Base-by-base conservation (phyloP, 163 green algal species). In the Chlamydomonas reinhardtii region DNA sequence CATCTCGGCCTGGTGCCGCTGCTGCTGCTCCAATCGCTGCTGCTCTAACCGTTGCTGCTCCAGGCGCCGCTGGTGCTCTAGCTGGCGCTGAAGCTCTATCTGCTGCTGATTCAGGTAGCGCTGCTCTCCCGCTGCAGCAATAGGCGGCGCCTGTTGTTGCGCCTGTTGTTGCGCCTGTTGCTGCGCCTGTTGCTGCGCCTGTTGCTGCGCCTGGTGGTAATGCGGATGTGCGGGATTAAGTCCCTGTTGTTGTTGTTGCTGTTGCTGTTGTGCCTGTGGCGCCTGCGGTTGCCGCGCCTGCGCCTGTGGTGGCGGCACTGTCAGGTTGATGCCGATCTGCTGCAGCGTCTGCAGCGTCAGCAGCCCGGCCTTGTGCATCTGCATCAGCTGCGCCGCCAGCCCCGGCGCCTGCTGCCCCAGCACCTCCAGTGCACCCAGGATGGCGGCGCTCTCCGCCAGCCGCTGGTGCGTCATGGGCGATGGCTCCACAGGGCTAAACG, bases 241-340 rank as follows among this genome's bases (percentile, higher is more conserved):
- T 22, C 59, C 24, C 20, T 82, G 74, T 56, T 82, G 56, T 34
- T 74, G 68, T 34, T 70, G 73, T 29, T 80, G 52, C 73, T 48
- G 32, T 32, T 68, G 54, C 74, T 56, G 48, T 14, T 56, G 48
- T 14, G 62, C 62, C 62, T 69, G 62, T 62, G 43, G 19, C 62
- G 37, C 62, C 59, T 19, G 15, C 32, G 8, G 56, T 16, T 43
- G 19, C 56, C 35, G 74, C 74, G 6, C 19, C 52, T 70, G 29
- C 54, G 52, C 27, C 24, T 78, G 39, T 22, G 22, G 59, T 22
- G 59, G 22, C 22, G 24, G 59, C 59, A 27, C 22, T 2, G 0
- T 4, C 59, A 65, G 59, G 3, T 27, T 9, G 20, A 65, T 29
- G 59, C 59, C 59, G 2, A 65, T n/a, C 22, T 65, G 22, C 59